These are phyloP conservation scores for Nevesoporus exiguus DNA, from an alignment of 768 basidiomycete species.

Conservation along the genomic window DNA sequence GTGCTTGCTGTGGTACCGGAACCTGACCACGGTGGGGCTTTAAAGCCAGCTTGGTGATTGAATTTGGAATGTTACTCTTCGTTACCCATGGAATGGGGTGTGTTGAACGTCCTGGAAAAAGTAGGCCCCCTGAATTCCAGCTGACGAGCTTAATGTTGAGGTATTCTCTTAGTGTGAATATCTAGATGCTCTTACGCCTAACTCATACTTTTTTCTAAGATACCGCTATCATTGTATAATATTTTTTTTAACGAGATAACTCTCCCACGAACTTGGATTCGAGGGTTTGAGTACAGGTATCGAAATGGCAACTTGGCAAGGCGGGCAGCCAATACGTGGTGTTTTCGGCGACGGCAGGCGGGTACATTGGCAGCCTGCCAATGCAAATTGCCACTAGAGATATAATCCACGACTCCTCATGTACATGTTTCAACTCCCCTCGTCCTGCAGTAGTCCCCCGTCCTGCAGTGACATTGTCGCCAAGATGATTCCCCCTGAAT, in stretches of 20 bases:
- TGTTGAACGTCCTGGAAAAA: not conserved
- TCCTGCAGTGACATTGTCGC: not conserved
- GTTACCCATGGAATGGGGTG: not conserved
- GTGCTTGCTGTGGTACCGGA: conserved; percentile 17
- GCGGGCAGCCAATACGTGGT: conserved; percentile 1
- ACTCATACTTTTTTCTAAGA: not conserved
- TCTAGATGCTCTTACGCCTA: not conserved
- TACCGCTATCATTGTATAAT: not conserved
- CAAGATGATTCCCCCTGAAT: not conserved
- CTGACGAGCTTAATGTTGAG: not conserved
- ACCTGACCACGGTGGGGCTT: not conserved
- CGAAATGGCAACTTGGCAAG: not conserved
- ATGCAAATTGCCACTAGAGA: not conserved
- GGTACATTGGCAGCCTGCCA: conserved; percentile 10
- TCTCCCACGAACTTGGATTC: conserved; percentile 10
- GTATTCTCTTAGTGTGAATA: not conserved
- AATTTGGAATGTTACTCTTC: not conserved
- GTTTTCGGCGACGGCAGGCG: not conserved
- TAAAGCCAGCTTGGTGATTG: not conserved
- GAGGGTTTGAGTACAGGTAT: not conserved
- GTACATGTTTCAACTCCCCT: too few species aligned
- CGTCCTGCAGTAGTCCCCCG: not conserved
- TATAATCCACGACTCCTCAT: not conserved
- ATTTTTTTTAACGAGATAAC: not conserved
- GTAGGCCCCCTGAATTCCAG: not conserved